These are phyloP conservation scores for Leccinum sublutescens DNA, from an alignment of 768 basidiomycete genomes.

Conservation along the genomic window DNA sequence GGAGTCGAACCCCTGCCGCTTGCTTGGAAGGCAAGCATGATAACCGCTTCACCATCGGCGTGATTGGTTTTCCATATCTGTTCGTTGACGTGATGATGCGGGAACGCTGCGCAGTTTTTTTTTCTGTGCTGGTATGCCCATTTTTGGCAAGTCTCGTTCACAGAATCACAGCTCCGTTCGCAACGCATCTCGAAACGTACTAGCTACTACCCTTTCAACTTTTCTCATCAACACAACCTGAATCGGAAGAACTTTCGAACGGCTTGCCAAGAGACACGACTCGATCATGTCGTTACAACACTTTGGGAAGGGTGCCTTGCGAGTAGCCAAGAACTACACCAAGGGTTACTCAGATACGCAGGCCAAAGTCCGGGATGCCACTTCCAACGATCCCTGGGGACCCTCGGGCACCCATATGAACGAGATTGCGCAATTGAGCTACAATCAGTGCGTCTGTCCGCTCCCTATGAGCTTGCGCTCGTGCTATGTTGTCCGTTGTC, in stretches of 20 bases:
- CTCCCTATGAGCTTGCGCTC: not conserved
- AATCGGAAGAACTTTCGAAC: not conserved
- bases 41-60: constrained; percentile 86
- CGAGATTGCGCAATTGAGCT: constrained; percentile 94
- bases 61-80: constrained; percentile 13
- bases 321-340: constrained; percentile 94
- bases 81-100: constrained; percentile 2
- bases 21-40: constrained; percentile 89
- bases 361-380: constrained; percentile 94
- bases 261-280: not conserved
- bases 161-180: constrained; percentile 16
- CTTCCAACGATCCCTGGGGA: constrained; percentile 97
- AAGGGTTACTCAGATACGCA: constrained; percentile 95
- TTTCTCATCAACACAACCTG: not conserved
- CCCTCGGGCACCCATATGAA: constrained; percentile 99
- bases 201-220: constrained; percentile 12
- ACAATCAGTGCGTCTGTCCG: constrained; percentile 77
- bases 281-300: constrained; percentile 58
- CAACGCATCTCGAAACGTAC: constrained; percentile 16
- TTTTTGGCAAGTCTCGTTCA: not conserved
- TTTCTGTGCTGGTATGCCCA: not conserved
- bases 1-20: constrained; percentile 79
- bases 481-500: not conserved
- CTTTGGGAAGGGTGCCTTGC: constrained; percentile 80
- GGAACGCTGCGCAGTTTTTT: not conserved